Evolutionary conservation across 2,329 filamentous ascomycete genomes (phyloP).

Genomic region (Verruconis gallopava): DNA sequence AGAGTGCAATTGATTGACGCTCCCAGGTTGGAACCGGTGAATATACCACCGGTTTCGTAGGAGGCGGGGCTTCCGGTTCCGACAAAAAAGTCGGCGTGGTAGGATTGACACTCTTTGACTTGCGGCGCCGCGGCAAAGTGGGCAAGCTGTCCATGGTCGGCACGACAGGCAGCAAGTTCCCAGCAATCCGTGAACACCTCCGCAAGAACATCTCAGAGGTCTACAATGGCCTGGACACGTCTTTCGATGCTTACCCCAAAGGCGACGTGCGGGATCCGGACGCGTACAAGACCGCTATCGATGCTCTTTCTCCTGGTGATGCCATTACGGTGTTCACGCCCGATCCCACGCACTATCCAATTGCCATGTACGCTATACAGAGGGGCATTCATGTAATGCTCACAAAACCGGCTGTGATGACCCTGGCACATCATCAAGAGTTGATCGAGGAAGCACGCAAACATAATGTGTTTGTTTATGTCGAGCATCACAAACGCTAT

Average conservation of each 20-base stretch:
- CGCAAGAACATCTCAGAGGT: slow-evolving; percentile 74
- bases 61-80: slow-evolving; percentile 66
- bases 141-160: slow-evolving; percentile 79
- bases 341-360: slow-evolving; percentile 83
- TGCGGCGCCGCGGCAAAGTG: slow-evolving; percentile 79
- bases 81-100: slow-evolving; percentile 97
- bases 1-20: too few species aligned
- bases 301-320: slow-evolving; percentile 65
- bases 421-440: slow-evolving; percentile 63
- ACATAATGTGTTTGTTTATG: slow-evolving; percentile 74
- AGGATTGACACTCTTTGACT: slow-evolving; percentile 76
- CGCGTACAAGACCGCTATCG: slow-evolving; percentile 80
- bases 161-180: slow-evolving; percentile 78
- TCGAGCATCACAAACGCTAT: slow-evolving; percentile 95
- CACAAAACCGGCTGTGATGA: slow-evolving; percentile 87
- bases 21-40: slow-evolving; percentile 73
- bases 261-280: slow-evolving; percentile 61
- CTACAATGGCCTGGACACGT: slow-evolving; percentile 81
- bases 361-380: slow-evolving; percentile 84
- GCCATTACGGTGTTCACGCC: slow-evolving; percentile 95
- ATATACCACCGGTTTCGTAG: slow-evolving; percentile 93
- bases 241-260: slow-evolving; percentile 69
- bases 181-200: slow-evolving; percentile 70
- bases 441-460: slow-evolving; percentile 60
- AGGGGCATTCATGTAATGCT: slow-evolving; percentile 80